Evolutionary conservation across 306 rosid genomes (phyloP), one percentile per base, ranked within the genome.

Genomic region (Lathyrus aphaca): DNA sequence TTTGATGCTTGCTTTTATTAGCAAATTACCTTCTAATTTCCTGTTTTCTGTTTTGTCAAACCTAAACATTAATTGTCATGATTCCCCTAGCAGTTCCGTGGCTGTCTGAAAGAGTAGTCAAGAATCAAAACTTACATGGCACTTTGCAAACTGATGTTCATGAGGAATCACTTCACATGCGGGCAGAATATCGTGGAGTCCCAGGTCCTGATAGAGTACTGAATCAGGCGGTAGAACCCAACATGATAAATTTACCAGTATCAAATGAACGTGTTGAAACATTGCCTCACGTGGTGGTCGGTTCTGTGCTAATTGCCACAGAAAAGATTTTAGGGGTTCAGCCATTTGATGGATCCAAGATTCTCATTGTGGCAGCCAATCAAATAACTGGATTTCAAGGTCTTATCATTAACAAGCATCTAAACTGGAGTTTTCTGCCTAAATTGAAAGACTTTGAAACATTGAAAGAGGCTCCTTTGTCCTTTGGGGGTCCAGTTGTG

Each of bases 331-430:
- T 12, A 38, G 76, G 85, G 23, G 57, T 64, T n/a, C 81, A 80
- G 14, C 96, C 86, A 74, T 94, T 94, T 81, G 92, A 76, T 51
- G 81, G 86, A 72, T 80, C 97, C n/a, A 76, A 79, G 78, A 74
- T 94, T 73, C 88, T 94, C 64, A 85, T 94, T 43, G 84, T 90
- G 59, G 84, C 88, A 71, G 94, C 90, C 8, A 82, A 90, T 82
- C 78, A 71, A 78, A 69, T 35, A 60, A 61, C 69, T 8, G 97
- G 97, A 38, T 90, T 90, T 82, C 88, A 82, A 77, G 98, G 98
- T 72, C 80, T 94, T 17, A 90, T 94, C 67, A 77, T 87, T 65
- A 90, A 94, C 91, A 88, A 88, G 76, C 85, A 62, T 67, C 78
- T 88, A 65, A 40, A 69, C 62, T 90, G 98, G 96, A 86, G 76